Base-by-base conservation (phyloP, 1,284 basidiomycete species). In the Mycena sp. region DNA sequence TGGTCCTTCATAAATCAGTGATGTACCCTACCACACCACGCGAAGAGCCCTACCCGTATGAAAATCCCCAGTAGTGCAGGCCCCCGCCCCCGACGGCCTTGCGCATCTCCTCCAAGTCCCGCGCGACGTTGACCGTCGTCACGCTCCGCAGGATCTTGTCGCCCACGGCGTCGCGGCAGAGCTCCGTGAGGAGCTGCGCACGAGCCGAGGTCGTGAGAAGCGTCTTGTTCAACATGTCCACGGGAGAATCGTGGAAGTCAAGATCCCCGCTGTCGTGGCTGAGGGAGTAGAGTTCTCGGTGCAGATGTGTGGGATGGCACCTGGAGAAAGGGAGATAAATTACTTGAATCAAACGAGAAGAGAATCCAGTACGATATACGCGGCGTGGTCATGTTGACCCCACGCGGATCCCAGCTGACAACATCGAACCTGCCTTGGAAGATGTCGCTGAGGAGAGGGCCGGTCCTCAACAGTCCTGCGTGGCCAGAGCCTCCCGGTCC, bases 401-500 rank as follows among this genome's bases (percentile, higher is more conserved):
- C 57, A 16, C 62, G 62, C 40, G 62, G 62, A 26, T 64, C 62
- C 57, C 62, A 64, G 57, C 62, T 59, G 12, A 64, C 45, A 35
- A 64, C 59, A 28, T 64, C 62, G 23, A 59, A 64, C 40, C 40
- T 64, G 1, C 57, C 62, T 3, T 64, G 52, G 25, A 64, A 64
- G 16, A 64, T 56, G 3, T 37, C 29, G 21, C 62, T 64, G 19
- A 59, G 41, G 4, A 64, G 51, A 0, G 57, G 57, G 12, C 62
- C 62, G 1, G 46, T 59, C 6, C 21, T 21, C 19, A 59, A 52
- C 1, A 64, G 45, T 14, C 45, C 37, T 4, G 44, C 16, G 30
- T 64, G 62, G 6, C 62, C 62, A 16, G 62, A 64, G 5, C 56
- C 57, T 32, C 57, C 62, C 2, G 62, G 62, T 43, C 62, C 62